phyloP scores from a whole-genome alignment of 2,329 filamentous ascomycete genomes.

The Colletotrichum gloeosporioides region DNA sequence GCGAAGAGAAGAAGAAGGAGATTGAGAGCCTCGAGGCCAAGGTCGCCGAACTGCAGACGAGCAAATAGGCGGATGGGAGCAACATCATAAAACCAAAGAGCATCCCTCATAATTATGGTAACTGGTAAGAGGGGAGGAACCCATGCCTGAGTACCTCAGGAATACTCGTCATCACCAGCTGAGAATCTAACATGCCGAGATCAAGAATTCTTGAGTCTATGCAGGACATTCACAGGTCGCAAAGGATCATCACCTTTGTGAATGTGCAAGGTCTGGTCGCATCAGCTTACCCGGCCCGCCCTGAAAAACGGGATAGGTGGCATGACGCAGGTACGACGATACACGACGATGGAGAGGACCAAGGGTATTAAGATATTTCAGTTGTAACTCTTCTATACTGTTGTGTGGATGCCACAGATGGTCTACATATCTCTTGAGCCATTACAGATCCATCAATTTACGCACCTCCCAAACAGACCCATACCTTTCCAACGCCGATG shows the following conservation, averaged over 20 bases:
- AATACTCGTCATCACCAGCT: neutral
- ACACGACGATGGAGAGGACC: neutral
- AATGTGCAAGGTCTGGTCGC: neutral
- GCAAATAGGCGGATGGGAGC: neutral
- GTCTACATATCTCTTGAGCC: neutral
- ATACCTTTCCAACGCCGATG: conserved; percentile 8
- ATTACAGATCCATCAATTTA: neutral
- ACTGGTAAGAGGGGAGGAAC: neutral
- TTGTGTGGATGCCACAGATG: neutral
- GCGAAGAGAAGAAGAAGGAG: conserved; percentile 46
- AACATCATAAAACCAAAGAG: neutral
- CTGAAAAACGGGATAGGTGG: neutral
- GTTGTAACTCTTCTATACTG: neutral
- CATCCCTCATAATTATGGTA: neutral
- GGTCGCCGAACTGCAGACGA: conserved; percentile 37
- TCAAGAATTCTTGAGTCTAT: neutral
- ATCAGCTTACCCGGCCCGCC: neutral
- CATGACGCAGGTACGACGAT: neutral
- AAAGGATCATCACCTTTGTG: neutral
- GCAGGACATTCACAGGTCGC: neutral
- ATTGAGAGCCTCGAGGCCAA: conserved; percentile 43
- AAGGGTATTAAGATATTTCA: neutral
- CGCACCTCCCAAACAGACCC: neutral
- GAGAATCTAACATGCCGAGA: neutral
- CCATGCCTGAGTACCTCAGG: neutral